Percentiles rank a stretch among this genome's conserved stretches.
These are phyloP conservation scores for Rhodofomes roseus DNA, from an alignment of 1,284 basidiomycete genomes.

Conservation along the genomic window DNA sequence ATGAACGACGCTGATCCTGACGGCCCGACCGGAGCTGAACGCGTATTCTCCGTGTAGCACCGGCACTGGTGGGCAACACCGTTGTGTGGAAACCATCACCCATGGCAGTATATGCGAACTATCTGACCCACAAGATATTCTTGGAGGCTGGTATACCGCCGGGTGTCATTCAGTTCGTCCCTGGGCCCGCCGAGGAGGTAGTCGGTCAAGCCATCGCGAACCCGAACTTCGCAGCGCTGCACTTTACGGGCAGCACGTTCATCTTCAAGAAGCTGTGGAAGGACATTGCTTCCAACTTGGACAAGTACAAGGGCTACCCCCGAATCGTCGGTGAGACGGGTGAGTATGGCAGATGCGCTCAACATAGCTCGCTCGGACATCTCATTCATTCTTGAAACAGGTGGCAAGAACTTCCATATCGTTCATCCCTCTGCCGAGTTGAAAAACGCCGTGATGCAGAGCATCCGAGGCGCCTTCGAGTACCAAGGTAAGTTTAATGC, in stretches of 20 bases:
- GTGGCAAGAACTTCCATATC: conserved; percentile 98
- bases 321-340: conserved; percentile 93
- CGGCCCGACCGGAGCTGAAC: conserved; percentile 1
- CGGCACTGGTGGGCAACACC: conserved; percentile 93
- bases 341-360: conserved; percentile 13
- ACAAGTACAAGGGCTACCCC: conserved; percentile 86
- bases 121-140: conserved; percentile 89
- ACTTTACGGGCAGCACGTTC: conserved; percentile 96
- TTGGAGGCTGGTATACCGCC: conserved; percentile 92
- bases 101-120: conserved; percentile 93
- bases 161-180: conserved; percentile 96
- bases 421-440: conserved; percentile 88
- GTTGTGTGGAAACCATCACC: conserved; percentile 98
- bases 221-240: conserved; percentile 82
- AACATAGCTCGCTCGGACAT: background rate
- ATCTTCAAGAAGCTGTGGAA: conserved; percentile 97
- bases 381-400: conserved; percentile 31
- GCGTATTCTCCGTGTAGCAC: conserved; percentile 44
- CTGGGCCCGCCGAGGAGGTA: conserved; percentile 79
- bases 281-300: conserved; percentile 87
- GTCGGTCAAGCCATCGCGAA: conserved; percentile 81
- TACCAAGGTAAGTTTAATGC: conserved; percentile 71
- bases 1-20: conserved; percentile 19
- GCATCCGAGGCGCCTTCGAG: conserved; percentile 89
- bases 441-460: conserved; percentile 85